Percentiles rank a stretch among this genome's conserved stretches.
Conservation (phyloP, 805 yeast genomes). For the Candida fluviatilis region DNA sequence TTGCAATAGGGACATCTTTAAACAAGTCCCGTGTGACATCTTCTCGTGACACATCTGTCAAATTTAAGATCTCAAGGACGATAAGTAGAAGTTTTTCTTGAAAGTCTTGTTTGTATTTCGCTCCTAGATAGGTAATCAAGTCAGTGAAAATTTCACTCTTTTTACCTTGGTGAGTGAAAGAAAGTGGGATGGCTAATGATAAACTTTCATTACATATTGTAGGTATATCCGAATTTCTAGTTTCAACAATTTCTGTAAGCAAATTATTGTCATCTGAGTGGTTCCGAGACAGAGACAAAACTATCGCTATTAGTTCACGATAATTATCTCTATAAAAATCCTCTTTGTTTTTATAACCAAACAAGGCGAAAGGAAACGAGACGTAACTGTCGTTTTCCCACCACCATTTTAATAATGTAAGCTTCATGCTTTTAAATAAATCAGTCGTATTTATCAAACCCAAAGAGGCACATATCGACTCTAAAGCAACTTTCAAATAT, state of each 20-base stretch:
- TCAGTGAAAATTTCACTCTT: conserved; percentile 26
- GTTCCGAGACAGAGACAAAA: conserved; percentile 17
- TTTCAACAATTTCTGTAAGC: conserved; percentile 12
- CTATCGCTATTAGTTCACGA: conserved; percentile 36
- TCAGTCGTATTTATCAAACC: conserved; percentile 8
- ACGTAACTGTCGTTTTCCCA: conserved; percentile 26
- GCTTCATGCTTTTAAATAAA: conserved; percentile 27
- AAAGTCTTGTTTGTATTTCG: conserved; percentile 18
- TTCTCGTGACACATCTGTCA: conserved; percentile 38
- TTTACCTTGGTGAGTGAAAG: conserved; percentile 38
- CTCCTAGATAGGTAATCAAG: conserved; percentile 13
- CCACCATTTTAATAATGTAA: conserved; percentile 44
- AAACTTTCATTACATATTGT: conserved; percentile 28
- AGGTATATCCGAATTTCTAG: conserved; percentile 10
- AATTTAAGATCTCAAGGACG: conserved; percentile 31
- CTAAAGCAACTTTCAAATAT: conserved; percentile 25
- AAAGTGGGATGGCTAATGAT: conserved; percentile 39
- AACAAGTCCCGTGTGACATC: conserved; percentile 1
- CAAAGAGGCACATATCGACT: conserved; percentile 15
- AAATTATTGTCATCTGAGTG: conserved; percentile 3
- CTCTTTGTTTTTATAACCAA: conserved; percentile 27
- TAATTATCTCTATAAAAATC: conserved; percentile 32
- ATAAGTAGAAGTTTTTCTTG: conserved; percentile 25
- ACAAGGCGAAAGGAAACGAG: conserved; percentile 37
- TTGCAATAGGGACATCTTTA: conserved; percentile 3